Evolutionary conservation across 129 eudicot species (phyloP), one percentile per base, ranked within the genome.

Genomic region (Flaveria linearis): DNA sequence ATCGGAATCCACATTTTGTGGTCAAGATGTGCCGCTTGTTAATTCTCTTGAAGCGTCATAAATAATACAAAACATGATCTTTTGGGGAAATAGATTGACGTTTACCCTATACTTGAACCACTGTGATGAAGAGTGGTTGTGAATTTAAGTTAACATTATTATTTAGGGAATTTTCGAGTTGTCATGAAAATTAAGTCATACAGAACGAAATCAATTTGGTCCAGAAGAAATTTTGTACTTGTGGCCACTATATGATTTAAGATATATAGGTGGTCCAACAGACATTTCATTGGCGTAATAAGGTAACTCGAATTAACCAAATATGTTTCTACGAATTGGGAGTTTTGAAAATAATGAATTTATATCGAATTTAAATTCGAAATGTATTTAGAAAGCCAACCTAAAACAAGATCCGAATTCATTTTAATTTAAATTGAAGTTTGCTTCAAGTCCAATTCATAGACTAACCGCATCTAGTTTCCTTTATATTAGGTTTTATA

Each of bases 111-210:
- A 26, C 33, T 64, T 75, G 64, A 33, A 18, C 49, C 49, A 28
- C 3, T 61, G 47, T 75, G 53, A 50, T 46, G 18, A 9, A 25
- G 43, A 76, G 80, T 76, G 33, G 73, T 52, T 76, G 80, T 68
- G 80, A 65, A 51, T 65, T 76, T 76, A 76, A 65, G 66, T 41
- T 51, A 9, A 66, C 73, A 76, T 76, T 65, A 76, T 18, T 51
- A 66, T 60, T 66, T 76, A 51, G 73, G 80, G 81, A 68, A 68
- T 68, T 77, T 55, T 65, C 15, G 23, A 77, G 75, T 45, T 77
- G 75, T 77, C 69, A 42, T 55, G 81, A 77, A 57, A 77, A 68
- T 56, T 11, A 77, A 77, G 75, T 77, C 58, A 66, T 50, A 16
- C 5, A 68, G 36, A 43, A 57, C 30, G 58, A 67, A 10, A 28